Percentiles rank a stretch among this genome's conserved stretches.
Conservation (phyloP, 1,139 yeast genomes). For the Geotrichum klebahnii region DNA sequence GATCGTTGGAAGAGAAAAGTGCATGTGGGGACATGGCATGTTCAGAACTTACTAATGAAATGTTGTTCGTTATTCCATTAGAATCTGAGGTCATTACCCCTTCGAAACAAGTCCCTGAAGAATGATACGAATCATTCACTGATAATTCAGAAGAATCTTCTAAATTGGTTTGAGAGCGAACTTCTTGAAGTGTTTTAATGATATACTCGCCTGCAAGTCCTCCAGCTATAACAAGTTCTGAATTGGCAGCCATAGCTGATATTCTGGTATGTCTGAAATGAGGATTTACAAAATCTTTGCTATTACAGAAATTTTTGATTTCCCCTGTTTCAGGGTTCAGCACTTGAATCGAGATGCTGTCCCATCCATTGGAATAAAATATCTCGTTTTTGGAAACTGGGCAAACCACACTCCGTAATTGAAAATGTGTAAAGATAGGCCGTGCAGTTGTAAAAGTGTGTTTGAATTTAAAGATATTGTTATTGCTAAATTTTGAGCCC, state of each 20-base stretch:
- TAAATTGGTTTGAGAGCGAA: constrained; percentile 29
- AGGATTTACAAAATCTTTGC: neutral
- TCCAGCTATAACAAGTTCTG: constrained; percentile 49
- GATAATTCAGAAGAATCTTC: constrained; percentile 25
- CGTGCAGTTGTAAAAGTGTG: constrained; percentile 46
- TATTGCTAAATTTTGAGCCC: constrained; percentile 16
- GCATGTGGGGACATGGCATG: constrained; percentile 18
- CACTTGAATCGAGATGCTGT: constrained; percentile 32
- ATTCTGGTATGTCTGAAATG: constrained; percentile 38
- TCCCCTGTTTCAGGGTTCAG: constrained; percentile 37
- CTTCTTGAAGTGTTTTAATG: constrained; percentile 34
- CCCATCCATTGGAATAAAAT: constrained; percentile 32
- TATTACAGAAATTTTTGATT: constrained; percentile 37
- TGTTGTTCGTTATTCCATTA: constrained; percentile 57
- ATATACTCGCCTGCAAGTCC: constrained; percentile 55
- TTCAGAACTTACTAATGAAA: constrained; percentile 38
- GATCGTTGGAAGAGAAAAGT: constrained; percentile 51
- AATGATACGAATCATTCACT: constrained; percentile 24
- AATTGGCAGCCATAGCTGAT: constrained; percentile 49
- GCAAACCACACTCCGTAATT: constrained; percentile 51
- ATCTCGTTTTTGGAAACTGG: constrained; percentile 40
- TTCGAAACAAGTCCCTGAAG: neutral
- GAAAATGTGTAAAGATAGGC: constrained; percentile 55
- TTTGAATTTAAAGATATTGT: constrained; percentile 35
- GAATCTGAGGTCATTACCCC: constrained; percentile 44